Percentiles rank a stretch among this genome's conserved stretches.
These are phyloP conservation scores for Rhizoclosmatium globosum DNA, from an alignment of 192 early-diverging fungal genomes.

Conservation along the genomic window DNA sequence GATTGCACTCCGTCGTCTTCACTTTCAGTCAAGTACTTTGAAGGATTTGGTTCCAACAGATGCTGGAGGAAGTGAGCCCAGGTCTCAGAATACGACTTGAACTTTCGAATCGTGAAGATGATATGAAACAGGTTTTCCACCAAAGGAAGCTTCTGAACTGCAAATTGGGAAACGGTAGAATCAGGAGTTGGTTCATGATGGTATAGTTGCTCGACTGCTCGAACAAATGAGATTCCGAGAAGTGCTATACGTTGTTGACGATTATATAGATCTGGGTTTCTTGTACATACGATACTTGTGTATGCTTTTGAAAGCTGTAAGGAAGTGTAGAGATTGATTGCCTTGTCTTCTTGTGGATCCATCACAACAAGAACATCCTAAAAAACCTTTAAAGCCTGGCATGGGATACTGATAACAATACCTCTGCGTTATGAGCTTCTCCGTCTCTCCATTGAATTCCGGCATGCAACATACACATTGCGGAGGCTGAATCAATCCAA, in stretches of 20 bases:
- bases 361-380: too few relatives aligned
- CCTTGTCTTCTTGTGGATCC: neutral
- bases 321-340: neutral
- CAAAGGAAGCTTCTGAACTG: neutral
- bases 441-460: constrained; percentile 4
- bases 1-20: constrained; percentile 4
- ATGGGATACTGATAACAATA: neutral
- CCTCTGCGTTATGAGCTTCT: neutral
- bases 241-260: constrained; percentile 18
- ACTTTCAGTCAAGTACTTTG: constrained; percentile 6
- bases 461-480: constrained; percentile 21
- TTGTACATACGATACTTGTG: constrained; percentile 2
- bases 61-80: neutral
- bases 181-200: neutral
- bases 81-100: neutral
- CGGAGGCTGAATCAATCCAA: neutral
- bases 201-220: constrained; percentile 14
- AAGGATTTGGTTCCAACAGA: constrained; percentile 2
- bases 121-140: constrained; percentile 14
- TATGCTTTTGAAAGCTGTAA: constrained; percentile 3
- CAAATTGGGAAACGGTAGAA: neutral
- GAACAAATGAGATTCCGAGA: constrained; percentile 6
- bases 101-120: constrained; percentile 1
- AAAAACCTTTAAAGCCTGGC: neutral
- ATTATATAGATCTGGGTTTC: constrained; percentile 14